Conservation (phyloP, 306 rosid species). For the Acacia crassicarpa region DNA sequence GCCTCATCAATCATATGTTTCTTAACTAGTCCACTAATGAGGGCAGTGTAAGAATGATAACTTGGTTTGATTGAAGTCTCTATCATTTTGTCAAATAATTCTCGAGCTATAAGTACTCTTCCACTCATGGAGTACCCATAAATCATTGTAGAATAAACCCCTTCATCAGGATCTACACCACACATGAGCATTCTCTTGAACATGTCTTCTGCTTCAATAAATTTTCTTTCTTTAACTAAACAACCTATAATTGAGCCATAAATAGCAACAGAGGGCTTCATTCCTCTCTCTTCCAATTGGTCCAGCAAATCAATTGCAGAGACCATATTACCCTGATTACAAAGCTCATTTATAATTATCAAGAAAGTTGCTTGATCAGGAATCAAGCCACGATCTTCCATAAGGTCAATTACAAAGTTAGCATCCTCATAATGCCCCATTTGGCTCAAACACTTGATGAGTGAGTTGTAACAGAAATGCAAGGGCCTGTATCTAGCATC, state of each 20-base stretch:
- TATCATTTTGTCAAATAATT: slow-evolving; percentile 45
- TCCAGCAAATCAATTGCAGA: slow-evolving; percentile 31
- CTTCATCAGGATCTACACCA: slow-evolving; percentile 49
- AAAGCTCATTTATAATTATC: slow-evolving; percentile 38
- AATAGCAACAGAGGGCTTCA: slow-evolving; percentile 39
- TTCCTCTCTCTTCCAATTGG: slow-evolving; percentile 35
- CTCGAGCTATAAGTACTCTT: slow-evolving; percentile 37
- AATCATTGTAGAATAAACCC: slow-evolving; percentile 42
- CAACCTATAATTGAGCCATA: slow-evolving; percentile 43
- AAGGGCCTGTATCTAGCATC: slow-evolving; percentile 42
- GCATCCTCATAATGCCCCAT: slow-evolving; percentile 40
- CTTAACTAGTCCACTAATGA: slow-evolving; percentile 45
- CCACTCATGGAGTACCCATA: slow-evolving; percentile 42
- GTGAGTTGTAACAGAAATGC: slow-evolving; percentile 42
- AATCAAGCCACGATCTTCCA: slow-evolving; percentile 35
- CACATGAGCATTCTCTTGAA: slow-evolving; percentile 47
- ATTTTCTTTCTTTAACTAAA: slow-evolving; percentile 34
- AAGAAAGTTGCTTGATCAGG: slow-evolving; percentile 42
- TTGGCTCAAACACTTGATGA: slow-evolving; percentile 45
- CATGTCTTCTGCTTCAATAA: slow-evolving; percentile 42
- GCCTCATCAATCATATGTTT: slow-evolving; percentile 41
- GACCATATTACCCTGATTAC: slow-evolving; percentile 36
- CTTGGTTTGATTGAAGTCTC: slow-evolving; percentile 45
- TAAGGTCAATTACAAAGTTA: slow-evolving; percentile 34
- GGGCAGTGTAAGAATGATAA: slow-evolving; percentile 43